These are phyloP conservation scores for Mycena rebaudengoi DNA, from an alignment of 768 basidiomycete genomes.

Conservation along the genomic window DNA sequence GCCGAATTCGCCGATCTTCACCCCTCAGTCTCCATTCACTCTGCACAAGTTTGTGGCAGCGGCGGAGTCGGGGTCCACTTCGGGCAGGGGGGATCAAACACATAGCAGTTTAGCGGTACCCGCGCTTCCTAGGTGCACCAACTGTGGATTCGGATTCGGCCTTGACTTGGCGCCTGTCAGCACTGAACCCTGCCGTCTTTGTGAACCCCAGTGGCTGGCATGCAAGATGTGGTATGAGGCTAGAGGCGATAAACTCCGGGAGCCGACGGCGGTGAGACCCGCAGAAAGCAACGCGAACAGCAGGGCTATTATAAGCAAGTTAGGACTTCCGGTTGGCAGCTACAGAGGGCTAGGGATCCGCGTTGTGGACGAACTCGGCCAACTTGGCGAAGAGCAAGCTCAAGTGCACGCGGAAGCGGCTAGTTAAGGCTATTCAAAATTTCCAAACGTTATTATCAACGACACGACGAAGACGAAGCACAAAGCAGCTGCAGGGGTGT, in stretches of 20 bases:
- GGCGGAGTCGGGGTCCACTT: background rate
- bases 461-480: slow-evolving; percentile 19
- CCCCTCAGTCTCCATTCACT: slow-evolving; percentile 20
- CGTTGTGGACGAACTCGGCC: slow-evolving; percentile 17
- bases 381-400: slow-evolving; percentile 4
- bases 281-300: slow-evolving; percentile 21
- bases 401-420: background rate
- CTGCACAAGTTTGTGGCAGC: slow-evolving; percentile 16
- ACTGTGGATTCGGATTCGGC: slow-evolving; percentile 27
- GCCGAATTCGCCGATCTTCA: slow-evolving; percentile 29
- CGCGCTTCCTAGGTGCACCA: slow-evolving; percentile 26
- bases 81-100: background rate
- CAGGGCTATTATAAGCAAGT: slow-evolving; percentile 15
- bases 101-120: slow-evolving; percentile 17
- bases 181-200: slow-evolving; percentile 23
- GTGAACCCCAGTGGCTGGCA: slow-evolving; percentile 29
- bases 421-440: slow-evolving; percentile 20
- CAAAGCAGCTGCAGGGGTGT: slow-evolving; percentile 7
- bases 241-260: slow-evolving; percentile 7
- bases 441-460: slow-evolving; percentile 25
- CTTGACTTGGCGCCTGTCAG: slow-evolving; percentile 20
- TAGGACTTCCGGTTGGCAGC: slow-evolving; percentile 23
- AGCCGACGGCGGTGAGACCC: slow-evolving; percentile 16
- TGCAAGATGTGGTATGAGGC: slow-evolving; percentile 31
- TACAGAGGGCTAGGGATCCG: slow-evolving; percentile 18